Evolutionary conservation across 2,329 filamentous ascomycete genomes (phyloP), one percentile per base, ranked within the genome.

Genomic region (Fusarium xylarioides): DNA sequence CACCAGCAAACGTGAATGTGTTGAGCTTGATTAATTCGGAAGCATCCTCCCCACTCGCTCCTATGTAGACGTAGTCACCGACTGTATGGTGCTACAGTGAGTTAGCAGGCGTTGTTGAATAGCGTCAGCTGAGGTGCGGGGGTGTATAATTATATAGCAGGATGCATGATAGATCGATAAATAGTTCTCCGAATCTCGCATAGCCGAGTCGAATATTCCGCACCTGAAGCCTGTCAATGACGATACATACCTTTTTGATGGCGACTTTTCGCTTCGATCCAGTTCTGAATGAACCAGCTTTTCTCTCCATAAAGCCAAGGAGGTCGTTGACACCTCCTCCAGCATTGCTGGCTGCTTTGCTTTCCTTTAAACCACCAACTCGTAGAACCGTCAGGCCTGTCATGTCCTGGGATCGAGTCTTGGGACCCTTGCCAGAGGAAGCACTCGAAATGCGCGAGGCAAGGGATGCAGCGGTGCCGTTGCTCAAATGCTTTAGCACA

Each of bases 191-290:
- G 54, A 68, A 54, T 65, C 70, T 74, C 66, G 67, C 63, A 70
- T 68, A 68, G 66, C 58, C 64, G 70, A 66, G 73, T 68, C 63
- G 67, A 63, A 69, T 70, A 55, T 50, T 73, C 68, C 60, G 68
- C 72, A 79, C 79, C 80, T 77, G 76, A 75, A 77, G 67, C 65
- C 66, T 66, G 79, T 82, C 78, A 79, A 80, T 77, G 73, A 73
- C 70, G 28, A 60, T 81, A 92, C 91, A 90, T 93, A 95, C 93
- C 91, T 94, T 93, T 84, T 90, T 91, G 72, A 95, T 91, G 80
- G 87, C 90, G 76, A 93, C 85, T 74, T 85, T 84, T 77, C 87
- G 85, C 78, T 83, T 79, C 79, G 77, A 76, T 66, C 79, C 77
- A 38, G 85, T 85, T 67, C 84, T 84, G 76, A 90, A 85, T 73